Evolutionary conservation across 768 basidiomycete genomes (phyloP), one percentile per base, ranked within the genome.

Genomic region (Multifurca ochricompacta): DNA sequence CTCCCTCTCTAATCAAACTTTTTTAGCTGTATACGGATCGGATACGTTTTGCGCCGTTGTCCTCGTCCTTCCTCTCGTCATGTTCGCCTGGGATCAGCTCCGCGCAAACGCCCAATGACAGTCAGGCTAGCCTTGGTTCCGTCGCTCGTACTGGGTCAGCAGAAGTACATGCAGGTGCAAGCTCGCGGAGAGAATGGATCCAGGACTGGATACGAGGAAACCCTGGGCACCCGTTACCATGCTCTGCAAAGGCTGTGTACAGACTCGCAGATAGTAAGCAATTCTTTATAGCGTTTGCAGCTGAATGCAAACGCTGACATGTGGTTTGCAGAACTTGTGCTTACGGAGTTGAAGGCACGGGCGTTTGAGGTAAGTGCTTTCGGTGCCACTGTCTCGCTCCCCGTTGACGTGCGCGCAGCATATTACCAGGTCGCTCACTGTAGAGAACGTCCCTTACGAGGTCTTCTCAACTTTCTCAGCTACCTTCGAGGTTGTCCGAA

Each of bases 381-480:
- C 18, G 3, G 40, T 13, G 13, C 3, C 2, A 14, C 13, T 28
- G n/a, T 14, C n/a, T 32, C 47, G 16, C 27, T 31, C 19, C 30
- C 41, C 5, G 11, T 41, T 54, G 58, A 59, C 31, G n/a, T 13
- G 19, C 36, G 39, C 34, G 31, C 48, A 89, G 79, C 84, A 91
- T 66, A 92, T 94, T 41, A 71, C 81, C 59, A 83, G 80, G 57
- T 82, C 82, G 0, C 76, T 94, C 41, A 83, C 81, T 0, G 79
- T 86, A 11, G 79, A 85, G 13, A 93, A 91, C 66, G 85, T 92
- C 48, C 84, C 87, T 2, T 83, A 85, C 60, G 91, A 94, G 65
- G 82, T 87, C 34, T 94, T 94, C 64, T 88, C 86, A 10, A 80
- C 83, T 0, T 92, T 94, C 70, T 83, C 87, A 5, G 85, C 85